phyloP scores from a whole-genome alignment of 768 basidiomycete genomes.

The Coprinopsis strossmayeri region DNA sequence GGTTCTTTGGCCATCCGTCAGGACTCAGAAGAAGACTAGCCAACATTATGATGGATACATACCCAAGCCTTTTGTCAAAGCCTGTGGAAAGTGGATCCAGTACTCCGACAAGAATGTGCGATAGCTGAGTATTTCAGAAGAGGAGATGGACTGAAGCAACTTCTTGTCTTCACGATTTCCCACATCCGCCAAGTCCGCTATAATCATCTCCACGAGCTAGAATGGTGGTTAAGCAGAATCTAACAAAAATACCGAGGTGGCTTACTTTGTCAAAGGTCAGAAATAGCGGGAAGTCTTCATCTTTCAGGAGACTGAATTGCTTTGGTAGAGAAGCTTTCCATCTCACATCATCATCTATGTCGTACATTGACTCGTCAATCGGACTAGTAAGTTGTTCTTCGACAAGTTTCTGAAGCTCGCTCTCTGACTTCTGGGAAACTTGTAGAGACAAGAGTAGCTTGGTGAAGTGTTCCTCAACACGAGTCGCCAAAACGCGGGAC shows the following conservation, averaged over 20 bases:
- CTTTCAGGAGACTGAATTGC: conserved; percentile 48
- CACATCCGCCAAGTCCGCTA: conserved; percentile 24
- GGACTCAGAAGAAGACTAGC: not conserved
- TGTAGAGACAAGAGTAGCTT: conserved; percentile 42
- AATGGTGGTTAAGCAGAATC: not conserved
- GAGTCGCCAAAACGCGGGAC: conserved; percentile 51
- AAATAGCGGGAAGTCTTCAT: conserved; percentile 65
- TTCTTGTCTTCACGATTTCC: too few relatives aligned
- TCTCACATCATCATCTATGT: conserved; percentile 35
- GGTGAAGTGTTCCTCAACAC: conserved; percentile 56
- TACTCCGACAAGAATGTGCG: conserved; percentile 41
- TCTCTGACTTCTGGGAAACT: conserved; percentile 25
- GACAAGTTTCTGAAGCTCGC: conserved; percentile 29
- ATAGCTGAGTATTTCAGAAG: conserved; percentile 33
- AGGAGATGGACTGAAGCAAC: not conserved
- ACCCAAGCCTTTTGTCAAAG: conserved; percentile 49
- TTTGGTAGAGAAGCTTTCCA: conserved; percentile 40
- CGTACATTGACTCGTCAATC: conserved; percentile 22
- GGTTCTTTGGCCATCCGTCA: conserved; percentile 35
- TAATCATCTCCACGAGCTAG: not conserved
- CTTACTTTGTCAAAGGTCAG: conserved; percentile 57
- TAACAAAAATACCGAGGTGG: not conserved
- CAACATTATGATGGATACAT: conserved; percentile 5
- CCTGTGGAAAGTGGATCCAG: conserved; percentile 54
- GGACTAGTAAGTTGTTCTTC: not conserved